Percentiles rank a stretch among this genome's conserved stretches.
Conservation (phyloP, 2,329 filamentous ascomycete species). For the Fusarium scirpi region DNA sequence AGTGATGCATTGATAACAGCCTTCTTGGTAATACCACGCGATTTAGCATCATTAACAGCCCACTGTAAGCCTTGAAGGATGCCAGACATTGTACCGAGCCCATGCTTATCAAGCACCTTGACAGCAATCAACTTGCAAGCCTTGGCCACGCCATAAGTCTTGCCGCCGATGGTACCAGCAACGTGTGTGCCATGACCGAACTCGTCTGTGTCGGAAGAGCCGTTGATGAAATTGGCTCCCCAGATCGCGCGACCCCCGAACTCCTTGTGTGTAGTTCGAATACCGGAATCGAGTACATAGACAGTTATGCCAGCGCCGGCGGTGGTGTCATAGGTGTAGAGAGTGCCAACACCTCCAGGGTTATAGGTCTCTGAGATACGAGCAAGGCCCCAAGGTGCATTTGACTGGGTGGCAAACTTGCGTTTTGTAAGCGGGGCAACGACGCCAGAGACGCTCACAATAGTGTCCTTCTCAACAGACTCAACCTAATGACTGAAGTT, state of each 20-base stretch:
- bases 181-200: slow-evolving; percentile 51
- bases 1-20: slow-evolving; percentile 6
- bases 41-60: slow-evolving; percentile 50
- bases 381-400: slow-evolving; percentile 25
- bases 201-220: slow-evolving; percentile 46
- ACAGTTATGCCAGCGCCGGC: slow-evolving; percentile 47
- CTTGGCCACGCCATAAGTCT: slow-evolving; percentile 51
- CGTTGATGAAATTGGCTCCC: slow-evolving; percentile 44
- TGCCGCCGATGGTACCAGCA: slow-evolving; percentile 48
- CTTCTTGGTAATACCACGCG: neutral
- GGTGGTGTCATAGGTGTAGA: slow-evolving; percentile 44
- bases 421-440: neutral
- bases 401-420: neutral
- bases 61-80: slow-evolving; percentile 43
- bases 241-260: slow-evolving; percentile 46
- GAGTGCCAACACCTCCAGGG: neutral
- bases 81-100: neutral
- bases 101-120: slow-evolving; percentile 45
- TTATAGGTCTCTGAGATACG: slow-evolving; percentile 2
- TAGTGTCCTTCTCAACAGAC: slow-evolving; percentile 18
- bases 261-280: slow-evolving; percentile 52
- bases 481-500: neutral
- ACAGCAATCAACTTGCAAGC: slow-evolving; percentile 44
- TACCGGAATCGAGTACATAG: slow-evolving; percentile 61
- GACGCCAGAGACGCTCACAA: slow-evolving; percentile 5